Evolutionary conservation across 306 rosid species (phyloP).

Genomic region (Begonia masoniana): DNA sequence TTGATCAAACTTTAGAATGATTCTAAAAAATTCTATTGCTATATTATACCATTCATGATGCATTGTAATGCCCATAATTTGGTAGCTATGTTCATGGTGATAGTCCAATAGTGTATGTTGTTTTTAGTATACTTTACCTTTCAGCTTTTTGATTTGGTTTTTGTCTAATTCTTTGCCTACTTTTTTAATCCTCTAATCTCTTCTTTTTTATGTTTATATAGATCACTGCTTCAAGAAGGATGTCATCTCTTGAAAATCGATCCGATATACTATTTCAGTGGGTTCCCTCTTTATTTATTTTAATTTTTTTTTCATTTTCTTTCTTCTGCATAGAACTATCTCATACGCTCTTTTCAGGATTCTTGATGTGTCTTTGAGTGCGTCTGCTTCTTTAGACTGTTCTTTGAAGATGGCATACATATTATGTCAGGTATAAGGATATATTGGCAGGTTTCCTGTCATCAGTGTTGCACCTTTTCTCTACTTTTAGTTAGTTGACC

Average conservation of each 20-base stretch:
- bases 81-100: too few relatives aligned
- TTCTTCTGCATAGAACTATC: constrained; percentile 7
- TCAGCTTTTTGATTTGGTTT: too few relatives aligned
- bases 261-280: constrained; percentile 86
- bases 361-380: constrained; percentile 68
- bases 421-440: constrained; percentile 57
- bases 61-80: too few relatives aligned
- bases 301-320: constrained; percentile 4
- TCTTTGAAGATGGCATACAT: constrained; percentile 87
- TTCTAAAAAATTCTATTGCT: too few relatives aligned
- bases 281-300: constrained; percentile 14
- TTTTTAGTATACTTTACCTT: too few relatives aligned
- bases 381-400: constrained; percentile 95
- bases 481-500: constrained; percentile 1
- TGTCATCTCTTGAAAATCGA: constrained; percentile 68
- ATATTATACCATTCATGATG: too few relatives aligned
- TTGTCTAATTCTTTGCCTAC: too few relatives aligned
- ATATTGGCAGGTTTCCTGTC: too few relatives aligned
- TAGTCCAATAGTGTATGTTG: too few relatives aligned
- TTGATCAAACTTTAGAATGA: too few relatives aligned
- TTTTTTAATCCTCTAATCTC: too few relatives aligned
- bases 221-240: constrained; percentile 85
- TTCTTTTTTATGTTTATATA: not conserved
- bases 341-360: constrained; percentile 36
- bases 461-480: not conserved